A percentile compares a stretch with the other conserved stretches of the same genome.
Evolutionary conservation across 2,329 filamentous ascomycete genomes (phyloP).

Genomic region (Phaeophleospora eucalypticola): DNA sequence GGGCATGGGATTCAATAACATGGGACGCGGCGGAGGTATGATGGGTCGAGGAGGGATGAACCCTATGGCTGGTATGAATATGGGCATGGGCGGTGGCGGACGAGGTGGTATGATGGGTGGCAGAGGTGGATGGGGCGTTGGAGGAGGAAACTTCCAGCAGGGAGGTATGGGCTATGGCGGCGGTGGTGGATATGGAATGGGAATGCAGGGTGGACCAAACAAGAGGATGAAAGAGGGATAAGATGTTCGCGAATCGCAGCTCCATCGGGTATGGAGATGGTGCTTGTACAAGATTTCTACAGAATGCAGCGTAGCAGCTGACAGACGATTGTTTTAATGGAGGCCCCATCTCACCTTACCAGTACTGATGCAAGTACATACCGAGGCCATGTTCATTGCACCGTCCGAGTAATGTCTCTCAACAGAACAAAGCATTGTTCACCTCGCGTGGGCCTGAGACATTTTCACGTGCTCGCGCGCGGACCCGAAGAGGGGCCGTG

Average conservation of each 20-base stretch:
- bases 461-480: too few species aligned
- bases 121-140: constrained; percentile 50
- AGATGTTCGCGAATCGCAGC: too few species aligned
- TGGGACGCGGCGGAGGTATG: constrained; percentile 22
- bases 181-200: constrained; percentile 6
- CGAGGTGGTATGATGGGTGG: constrained; percentile 44
- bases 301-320: too few species aligned
- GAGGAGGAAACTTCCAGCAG: constrained; percentile 36
- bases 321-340: too few species aligned
- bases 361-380: too few species aligned
- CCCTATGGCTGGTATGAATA: constrained; percentile 32
- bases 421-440: too few species aligned
- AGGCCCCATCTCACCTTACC: too few species aligned
- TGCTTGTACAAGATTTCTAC: background rate
- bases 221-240: constrained; percentile 15
- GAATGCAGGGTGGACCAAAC: constrained; percentile 18
- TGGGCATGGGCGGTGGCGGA: constrained; percentile 44
- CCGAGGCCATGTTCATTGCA: too few species aligned
- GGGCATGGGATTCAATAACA: constrained; percentile 34
- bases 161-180: constrained; percentile 40
- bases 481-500: too few species aligned
- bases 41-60: constrained; percentile 16
- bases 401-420: too few species aligned
- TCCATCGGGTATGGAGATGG: background rate
- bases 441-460: too few species aligned